Percentiles rank a stretch among this genome's conserved stretches.
phyloP scores from a whole-genome alignment of 2,329 filamentous ascomycete species.

The Grosmannia huntii region DNA sequence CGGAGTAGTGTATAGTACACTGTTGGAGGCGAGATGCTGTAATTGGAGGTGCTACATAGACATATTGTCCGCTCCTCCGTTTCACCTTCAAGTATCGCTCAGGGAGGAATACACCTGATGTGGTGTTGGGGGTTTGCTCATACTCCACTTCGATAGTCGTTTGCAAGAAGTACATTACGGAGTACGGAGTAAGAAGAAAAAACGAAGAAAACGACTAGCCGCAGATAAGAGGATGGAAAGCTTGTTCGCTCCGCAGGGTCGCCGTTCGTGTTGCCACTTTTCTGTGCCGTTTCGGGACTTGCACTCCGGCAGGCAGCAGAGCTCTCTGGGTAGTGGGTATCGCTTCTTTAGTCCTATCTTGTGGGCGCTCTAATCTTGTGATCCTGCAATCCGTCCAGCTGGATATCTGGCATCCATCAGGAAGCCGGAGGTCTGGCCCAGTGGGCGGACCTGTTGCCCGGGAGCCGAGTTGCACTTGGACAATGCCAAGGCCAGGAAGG shows the following conservation, averaged over 20 bases:
- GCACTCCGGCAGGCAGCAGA: neutral
- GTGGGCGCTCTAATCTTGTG: no score
- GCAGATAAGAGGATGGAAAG: neutral
- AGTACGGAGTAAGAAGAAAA: no score
- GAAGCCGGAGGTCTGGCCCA: neutral
- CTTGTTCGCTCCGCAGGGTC: neutral
- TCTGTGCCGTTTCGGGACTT: neutral
- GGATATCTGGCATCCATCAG: neutral
- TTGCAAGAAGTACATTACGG: no score
- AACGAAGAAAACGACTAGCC: neutral
- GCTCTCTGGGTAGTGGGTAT: neutral
- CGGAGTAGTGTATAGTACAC: no score
- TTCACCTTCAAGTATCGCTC: no score
- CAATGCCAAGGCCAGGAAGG: slow-evolving; percentile 3
- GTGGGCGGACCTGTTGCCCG: neutral
- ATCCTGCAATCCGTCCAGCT: no score
- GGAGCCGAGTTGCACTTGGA: neutral
- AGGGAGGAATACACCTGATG: no score
- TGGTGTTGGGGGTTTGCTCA: no score
- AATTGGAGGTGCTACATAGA: no score
- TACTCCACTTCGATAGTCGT: no score
- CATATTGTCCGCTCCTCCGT: no score
- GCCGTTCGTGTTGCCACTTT: neutral
- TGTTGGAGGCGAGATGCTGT: no score
- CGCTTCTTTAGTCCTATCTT: neutral